Evolutionary conservation across 2,329 filamentous ascomycete species (phyloP).

Genomic region (Aspergillus eucalypticola): DNA sequence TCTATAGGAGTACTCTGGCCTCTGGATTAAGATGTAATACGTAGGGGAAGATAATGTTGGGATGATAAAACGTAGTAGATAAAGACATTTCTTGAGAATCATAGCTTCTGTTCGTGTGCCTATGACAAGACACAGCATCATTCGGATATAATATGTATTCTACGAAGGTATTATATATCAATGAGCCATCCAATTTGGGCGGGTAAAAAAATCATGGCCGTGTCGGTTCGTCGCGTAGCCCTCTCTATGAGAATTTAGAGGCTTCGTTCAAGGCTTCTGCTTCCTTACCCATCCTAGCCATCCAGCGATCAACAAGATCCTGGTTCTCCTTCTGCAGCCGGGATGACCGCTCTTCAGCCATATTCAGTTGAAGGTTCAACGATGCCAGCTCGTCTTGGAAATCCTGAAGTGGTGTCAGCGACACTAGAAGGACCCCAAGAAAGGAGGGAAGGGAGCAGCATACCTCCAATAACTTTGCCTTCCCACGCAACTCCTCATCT

Average conservation of each 20-base stretch:
- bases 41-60: too few species aligned
- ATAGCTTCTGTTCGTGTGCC: background rate
- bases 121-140: background rate
- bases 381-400: constrained; percentile 93
- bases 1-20: too few species aligned
- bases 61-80: too few species aligned
- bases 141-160: background rate
- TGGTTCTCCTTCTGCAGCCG: constrained; percentile 80
- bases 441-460: background rate
- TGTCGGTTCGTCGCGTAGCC: background rate
- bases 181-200: background rate
- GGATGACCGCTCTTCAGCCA: constrained; percentile 74
- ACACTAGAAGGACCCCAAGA: background rate
- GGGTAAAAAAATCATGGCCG: background rate
- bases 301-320: constrained; percentile 87
- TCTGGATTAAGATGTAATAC: too few species aligned
- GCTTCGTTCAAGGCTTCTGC: constrained; percentile 80
- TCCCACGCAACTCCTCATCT: constrained; percentile 81
- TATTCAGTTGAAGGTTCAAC: constrained; percentile 81
- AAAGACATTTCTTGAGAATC: background rate
- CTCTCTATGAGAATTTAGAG: constrained; percentile 46
- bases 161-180: constrained; percentile 1
- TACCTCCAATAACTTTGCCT: constrained; percentile 79
- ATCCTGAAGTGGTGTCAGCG: constrained; percentile 51
- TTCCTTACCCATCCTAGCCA: constrained; percentile 82